Conservation (phyloP, 805 yeast species). For the Yarrowia alimentaria region DNA sequence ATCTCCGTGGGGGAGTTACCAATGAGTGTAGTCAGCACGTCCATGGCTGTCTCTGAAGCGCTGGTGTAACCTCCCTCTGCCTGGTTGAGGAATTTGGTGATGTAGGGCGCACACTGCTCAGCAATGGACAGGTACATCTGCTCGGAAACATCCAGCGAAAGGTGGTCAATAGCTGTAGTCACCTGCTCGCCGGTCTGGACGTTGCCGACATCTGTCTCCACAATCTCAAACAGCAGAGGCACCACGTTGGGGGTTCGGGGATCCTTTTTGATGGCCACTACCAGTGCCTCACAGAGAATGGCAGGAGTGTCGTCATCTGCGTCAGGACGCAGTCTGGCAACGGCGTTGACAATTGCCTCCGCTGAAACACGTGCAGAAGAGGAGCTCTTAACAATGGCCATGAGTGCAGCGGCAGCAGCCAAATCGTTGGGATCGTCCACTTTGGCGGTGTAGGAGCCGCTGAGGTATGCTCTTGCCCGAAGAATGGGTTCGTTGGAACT, state of each 20-base stretch:
- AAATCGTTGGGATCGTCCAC: slow-evolving; percentile 5
- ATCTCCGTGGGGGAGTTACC: slow-evolving; percentile 1
- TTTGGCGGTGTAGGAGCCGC: slow-evolving; percentile 6
- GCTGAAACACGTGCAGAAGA: background rate
- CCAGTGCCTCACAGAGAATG: slow-evolving; percentile 66
- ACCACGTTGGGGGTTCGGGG: slow-evolving; percentile 41
- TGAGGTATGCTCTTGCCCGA: slow-evolving; percentile 18
- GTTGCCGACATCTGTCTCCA: slow-evolving; percentile 73
- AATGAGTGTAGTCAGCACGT: slow-evolving; percentile 10
- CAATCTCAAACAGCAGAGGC: slow-evolving; percentile 58
- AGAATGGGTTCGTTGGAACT: slow-evolving; percentile 6
- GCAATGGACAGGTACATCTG: slow-evolving; percentile 46
- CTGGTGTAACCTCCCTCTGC: slow-evolving; percentile 25
- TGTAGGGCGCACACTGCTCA: slow-evolving; percentile 25
- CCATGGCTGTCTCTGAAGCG: slow-evolving; percentile 18
- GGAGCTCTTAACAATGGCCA: slow-evolving; percentile 29
- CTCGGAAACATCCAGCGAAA: slow-evolving; percentile 51
- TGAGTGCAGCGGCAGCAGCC: slow-evolving; percentile 27
- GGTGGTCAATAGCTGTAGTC: slow-evolving; percentile 61
- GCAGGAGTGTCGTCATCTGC: slow-evolving; percentile 81
- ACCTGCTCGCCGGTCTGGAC: slow-evolving; percentile 66
- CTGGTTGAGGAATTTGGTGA: slow-evolving; percentile 14
- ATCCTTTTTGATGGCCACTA: slow-evolving; percentile 54
- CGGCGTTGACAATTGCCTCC: slow-evolving; percentile 39
- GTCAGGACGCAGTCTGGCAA: slow-evolving; percentile 51